phyloP scores from a whole-genome alignment of 176 grass and related monocot species.

The Zoysia japonica region DNA sequence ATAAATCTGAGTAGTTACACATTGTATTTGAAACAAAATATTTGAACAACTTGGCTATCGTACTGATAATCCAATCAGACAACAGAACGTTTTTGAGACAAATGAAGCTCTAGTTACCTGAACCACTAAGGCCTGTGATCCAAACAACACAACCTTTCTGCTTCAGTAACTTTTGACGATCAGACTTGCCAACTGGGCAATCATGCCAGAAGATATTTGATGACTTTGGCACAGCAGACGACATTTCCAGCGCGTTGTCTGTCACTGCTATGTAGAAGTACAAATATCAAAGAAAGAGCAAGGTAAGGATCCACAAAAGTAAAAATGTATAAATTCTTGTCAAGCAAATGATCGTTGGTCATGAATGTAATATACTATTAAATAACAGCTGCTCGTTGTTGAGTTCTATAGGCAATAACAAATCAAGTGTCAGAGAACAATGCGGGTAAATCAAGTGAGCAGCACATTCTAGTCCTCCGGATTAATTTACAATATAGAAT shows the following conservation, averaged over 20 bases:
- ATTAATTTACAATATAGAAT: neutral
- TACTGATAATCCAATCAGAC: neutral
- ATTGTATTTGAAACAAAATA: neutral
- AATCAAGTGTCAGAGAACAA: neutral
- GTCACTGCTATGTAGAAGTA: constrained; percentile 27
- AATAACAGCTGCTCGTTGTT: neutral
- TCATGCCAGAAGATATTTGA: constrained; percentile 87
- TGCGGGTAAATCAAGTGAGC: neutral
- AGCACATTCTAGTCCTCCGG: neutral
- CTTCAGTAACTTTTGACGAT: constrained; percentile 68
- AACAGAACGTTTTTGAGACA: neutral
- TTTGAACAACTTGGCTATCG: neutral
- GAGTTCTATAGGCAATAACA: neutral
- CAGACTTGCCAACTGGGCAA: constrained; percentile 63
- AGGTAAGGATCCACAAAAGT: neutral
- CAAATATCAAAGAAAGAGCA: neutral
- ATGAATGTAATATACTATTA: neutral
- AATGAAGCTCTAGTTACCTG: constrained; percentile 45
- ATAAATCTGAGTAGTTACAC: neutral
- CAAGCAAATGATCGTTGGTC: neutral
- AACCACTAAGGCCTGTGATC: constrained; percentile 89
- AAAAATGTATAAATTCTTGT: neutral
- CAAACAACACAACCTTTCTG: constrained; percentile 88
- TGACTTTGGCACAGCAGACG: constrained; percentile 46
- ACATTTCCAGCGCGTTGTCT: constrained; percentile 37